Evolutionary conservation across 495 filamentous ascomycete genomes (phyloP), one percentile per base, ranked within the genome.

Genomic region (Penicilliopsis zonata): DNA sequence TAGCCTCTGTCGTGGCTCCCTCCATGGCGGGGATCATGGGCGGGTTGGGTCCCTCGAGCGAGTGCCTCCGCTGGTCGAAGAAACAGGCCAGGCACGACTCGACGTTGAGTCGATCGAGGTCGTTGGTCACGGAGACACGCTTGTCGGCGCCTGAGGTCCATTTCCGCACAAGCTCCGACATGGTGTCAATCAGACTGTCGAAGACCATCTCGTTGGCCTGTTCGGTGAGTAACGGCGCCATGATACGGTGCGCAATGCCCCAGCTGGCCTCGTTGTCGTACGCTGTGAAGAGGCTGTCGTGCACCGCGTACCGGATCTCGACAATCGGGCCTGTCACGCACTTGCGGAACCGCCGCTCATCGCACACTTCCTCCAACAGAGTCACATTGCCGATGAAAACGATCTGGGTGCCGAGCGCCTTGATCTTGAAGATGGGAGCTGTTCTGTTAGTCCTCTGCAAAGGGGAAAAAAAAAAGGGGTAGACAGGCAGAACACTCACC

Each of bases 241-340:
- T 58, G 38, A 86, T 79, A 17, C 83, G 61, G 49, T 88, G 84
- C 17, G 80, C 82, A 19, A 82, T 59, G 7, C 66, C 72, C 82
- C 82, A 88, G 34, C 61, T 70, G n/a, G 68, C 52, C 46, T 85
- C 78, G 4, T 65, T 59, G 14, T 63, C 41, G 20, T 63, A 61
- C 0, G 82, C 80, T 0, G 78, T 83, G 56, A 87, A 88, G n/a
- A 86, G 62, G 28, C 79, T 77, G 55, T 80, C 72, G 35, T 74
- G 63, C 2, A 78, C 71, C 13, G 70, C 71, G 37, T 71, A 58
- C 38, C 79, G 55, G 34, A 85, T 65, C 47, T 82, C 64, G 13
- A 60, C 34, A 16, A 86, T 64, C 13, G 74, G 54, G 1, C 63
- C 68, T 4, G 53, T 53, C 5, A 82, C 64, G 38, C 56, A 61